phyloP scores from a whole-genome alignment of 495 filamentous ascomycete species.

The Lepraria neglecta region DNA sequence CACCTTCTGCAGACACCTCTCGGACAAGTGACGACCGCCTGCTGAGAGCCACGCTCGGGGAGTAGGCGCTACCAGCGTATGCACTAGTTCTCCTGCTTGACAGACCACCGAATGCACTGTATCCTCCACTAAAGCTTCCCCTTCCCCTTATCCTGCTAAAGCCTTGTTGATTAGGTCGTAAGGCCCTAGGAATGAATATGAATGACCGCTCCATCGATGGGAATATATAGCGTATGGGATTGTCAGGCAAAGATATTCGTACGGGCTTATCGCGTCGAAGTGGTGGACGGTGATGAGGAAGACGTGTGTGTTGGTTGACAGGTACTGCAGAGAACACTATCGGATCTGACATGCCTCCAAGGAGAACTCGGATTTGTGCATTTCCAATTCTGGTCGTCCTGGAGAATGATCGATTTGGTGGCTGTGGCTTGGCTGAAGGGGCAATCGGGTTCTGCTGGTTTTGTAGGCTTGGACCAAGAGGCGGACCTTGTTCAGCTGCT shows the following conservation, averaged over 20 bases:
- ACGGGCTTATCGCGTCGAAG: constrained; percentile 95
- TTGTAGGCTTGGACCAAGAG: constrained; percentile 18
- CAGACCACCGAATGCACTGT: constrained; percentile 57
- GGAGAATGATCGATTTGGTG: constrained; percentile 63
- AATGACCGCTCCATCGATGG: constrained; percentile 86
- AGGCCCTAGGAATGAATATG: constrained; percentile 92
- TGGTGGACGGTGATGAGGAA: constrained; percentile 91
- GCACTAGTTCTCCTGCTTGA: constrained; percentile 69
- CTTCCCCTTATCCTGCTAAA: constrained; percentile 61
- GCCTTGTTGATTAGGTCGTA: constrained; percentile 85
- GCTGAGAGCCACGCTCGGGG: constrained; percentile 87
- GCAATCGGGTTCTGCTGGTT: constrained; percentile 34
- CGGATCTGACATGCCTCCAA: constrained; percentile 66
- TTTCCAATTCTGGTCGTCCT: constrained; percentile 65
- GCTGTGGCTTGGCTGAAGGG: constrained; percentile 43
- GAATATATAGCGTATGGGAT: constrained; percentile 78
- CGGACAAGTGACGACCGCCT: constrained; percentile 81
- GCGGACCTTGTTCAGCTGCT: constrained; percentile 22
- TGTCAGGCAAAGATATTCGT: constrained; percentile 79
- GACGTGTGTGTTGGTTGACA: constrained; percentile 79
- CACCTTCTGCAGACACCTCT: constrained; percentile 63
- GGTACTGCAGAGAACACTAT: constrained; percentile 65
- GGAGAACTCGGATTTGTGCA: constrained; percentile 71
- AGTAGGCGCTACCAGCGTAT: constrained; percentile 76
- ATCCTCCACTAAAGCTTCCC: constrained; percentile 54